phyloP scores from a whole-genome alignment of 768 basidiomycete species.

The Mycena vulgaris region DNA sequence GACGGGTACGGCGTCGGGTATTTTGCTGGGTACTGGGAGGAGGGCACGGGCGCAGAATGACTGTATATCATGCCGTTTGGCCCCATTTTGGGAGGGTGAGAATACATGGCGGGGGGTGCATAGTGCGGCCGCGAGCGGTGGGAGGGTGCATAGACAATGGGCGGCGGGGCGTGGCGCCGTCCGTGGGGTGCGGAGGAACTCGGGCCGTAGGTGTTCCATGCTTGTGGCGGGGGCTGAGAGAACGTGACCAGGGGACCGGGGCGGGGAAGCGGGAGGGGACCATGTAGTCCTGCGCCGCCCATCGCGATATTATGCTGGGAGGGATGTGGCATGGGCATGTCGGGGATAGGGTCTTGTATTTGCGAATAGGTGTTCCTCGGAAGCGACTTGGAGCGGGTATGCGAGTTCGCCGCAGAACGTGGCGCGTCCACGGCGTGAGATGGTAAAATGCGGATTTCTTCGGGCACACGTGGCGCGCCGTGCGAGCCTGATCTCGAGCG shows the following conservation, averaged over 20 bases:
- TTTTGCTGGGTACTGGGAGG: slow-evolving; percentile 58
- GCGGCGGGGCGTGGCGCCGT: slow-evolving; percentile 61
- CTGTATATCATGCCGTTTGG: slow-evolving; percentile 79
- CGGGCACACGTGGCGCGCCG: slow-evolving; percentile 57
- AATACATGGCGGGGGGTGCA: slow-evolving; percentile 71
- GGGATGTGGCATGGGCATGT: slow-evolving; percentile 46
- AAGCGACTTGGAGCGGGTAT: slow-evolving; percentile 63
- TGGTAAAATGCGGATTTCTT: slow-evolving; percentile 76
- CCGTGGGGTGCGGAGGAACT: slow-evolving; percentile 45
- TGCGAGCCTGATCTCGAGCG: slow-evolving; percentile 60
- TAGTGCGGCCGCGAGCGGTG: slow-evolving; percentile 67
- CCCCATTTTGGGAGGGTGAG: slow-evolving; percentile 67
- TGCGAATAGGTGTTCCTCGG: slow-evolving; percentile 56
- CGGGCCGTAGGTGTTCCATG: slow-evolving; percentile 52
- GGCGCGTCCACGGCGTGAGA: slow-evolving; percentile 58
- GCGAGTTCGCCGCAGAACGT: slow-evolving; percentile 51
- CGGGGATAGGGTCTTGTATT: slow-evolving; percentile 38
- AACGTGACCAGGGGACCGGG: slow-evolving; percentile 48
- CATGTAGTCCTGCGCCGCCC: slow-evolving; percentile 24
- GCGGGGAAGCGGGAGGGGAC: slow-evolving; percentile 36
- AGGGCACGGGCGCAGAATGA: slow-evolving; percentile 72
- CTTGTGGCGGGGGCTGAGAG: slow-evolving; percentile 60
- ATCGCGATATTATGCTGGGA: slow-evolving; percentile 42
- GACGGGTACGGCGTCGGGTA: slow-evolving; percentile 60
- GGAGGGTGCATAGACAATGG: slow-evolving; percentile 74